Evolutionary conservation across 805 yeast species (phyloP), one percentile per base, ranked within the genome.

Genomic region (Starmerella tilneyi): DNA sequence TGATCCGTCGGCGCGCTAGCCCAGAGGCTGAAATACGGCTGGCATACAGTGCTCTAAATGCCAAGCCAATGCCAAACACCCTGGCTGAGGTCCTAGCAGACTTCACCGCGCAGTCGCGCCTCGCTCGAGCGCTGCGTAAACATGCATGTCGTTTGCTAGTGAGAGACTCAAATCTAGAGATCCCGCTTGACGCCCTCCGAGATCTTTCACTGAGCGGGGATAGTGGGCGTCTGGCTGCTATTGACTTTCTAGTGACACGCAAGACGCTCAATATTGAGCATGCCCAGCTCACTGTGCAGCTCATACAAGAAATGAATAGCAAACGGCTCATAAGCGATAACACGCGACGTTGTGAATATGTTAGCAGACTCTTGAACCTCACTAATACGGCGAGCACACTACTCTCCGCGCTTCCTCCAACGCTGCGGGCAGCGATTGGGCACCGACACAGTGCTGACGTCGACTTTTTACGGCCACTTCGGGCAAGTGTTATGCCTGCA

Each of bases 201-300:
- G 30, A 36, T 12, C 8, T 34, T 5, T 27, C 38, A 9, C 17
- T 21, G 9, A 6, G 19, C 13, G 28, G 28, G 5, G 41, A 37
- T 16, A 6, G 16, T 12, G 46, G 46, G 23, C 32, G 46, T 6
- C 41, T 44, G 16, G 42, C 46, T 3, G 46, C 17, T 3, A 29
- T 44, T 11, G 46, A 44, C 32, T 37, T 37, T 29, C 24, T 44
- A 7, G 20, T 37, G 3, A 30, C 46, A 6, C 34, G 46, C 4
- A n/a, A 15, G 9, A 36, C 11, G 29, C 29, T 22, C n/a, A 5
- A 4, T 7, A 6, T 26, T 15, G 28, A 22, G 27, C 17, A 23
- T 22, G 27, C 33, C 21, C 22, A 28, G 19, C 30, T 22, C 22
- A 30, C n/a, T 5, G 29, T 26, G 17, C 24, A 24, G 13, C 21